A percentile compares a stretch with the other conserved stretches of the same genome.
phyloP scores from a whole-genome alignment of 75 land plant species.

The Gnetum montanum region DNA sequence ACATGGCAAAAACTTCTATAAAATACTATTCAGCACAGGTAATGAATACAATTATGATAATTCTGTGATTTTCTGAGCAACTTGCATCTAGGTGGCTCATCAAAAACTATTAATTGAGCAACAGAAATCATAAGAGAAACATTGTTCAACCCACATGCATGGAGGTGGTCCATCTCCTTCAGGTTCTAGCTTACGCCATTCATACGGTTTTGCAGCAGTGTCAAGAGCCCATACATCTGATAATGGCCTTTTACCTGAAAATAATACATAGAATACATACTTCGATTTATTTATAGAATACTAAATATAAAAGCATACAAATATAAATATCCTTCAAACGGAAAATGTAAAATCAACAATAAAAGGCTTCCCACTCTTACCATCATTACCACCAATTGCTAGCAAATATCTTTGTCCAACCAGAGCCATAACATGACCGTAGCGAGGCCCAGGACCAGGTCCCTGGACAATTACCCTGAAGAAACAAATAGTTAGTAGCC shows the following conservation, averaged over 20 bases:
- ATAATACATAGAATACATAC: not conserved
- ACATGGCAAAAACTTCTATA: no score
- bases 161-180: slow-evolving; percentile 99
- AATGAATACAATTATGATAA: no score
- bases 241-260: slow-evolving; percentile 85
- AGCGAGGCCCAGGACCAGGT: slow-evolving; percentile 96
- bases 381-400: slow-evolving; percentile 97
- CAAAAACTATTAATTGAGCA: no score
- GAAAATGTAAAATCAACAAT: not conserved
- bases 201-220: slow-evolving; percentile 97
- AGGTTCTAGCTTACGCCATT: slow-evolving; percentile 94
- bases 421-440: slow-evolving; percentile 98
- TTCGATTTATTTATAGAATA: not conserved
- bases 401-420: slow-evolving; percentile 92
- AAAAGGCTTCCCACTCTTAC: slow-evolving; percentile 14
- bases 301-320: not conserved
- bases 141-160: slow-evolving; percentile 67
- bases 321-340: not conserved
- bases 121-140: not conserved
- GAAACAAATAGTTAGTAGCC: no score
- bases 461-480: slow-evolving; percentile 96
- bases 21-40: no score
- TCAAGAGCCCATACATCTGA: slow-evolving; percentile 99
- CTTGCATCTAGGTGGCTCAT: no score
- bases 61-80: no score